Evolutionary conservation across 73 alveolate genomes (phyloP), one percentile per base, ranked within the genome.

Genomic region (Paramecium bursaria): DNA sequence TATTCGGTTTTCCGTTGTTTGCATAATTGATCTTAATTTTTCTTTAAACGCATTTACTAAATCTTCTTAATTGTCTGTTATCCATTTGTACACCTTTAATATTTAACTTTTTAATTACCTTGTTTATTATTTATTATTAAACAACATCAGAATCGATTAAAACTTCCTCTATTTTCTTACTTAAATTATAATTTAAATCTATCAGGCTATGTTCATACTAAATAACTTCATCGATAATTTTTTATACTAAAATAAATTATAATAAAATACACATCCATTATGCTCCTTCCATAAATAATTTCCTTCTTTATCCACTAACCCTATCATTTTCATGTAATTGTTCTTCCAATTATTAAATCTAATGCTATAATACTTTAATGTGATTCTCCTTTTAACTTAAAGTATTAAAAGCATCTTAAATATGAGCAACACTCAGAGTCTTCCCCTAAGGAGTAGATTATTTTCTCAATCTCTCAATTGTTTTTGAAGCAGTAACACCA

Each of bases 231-330:
- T 67, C 82, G 46, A 67, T 21, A 9, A 67, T 67, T 21, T 67
- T 67, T 15, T 53, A 53, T 57, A 67, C 82, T 67, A 11, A 39
- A 25, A 15, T 19, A 0, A 39, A 39, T 21, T 30, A 9, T 39
- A 39, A 39, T 39, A 7, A 39, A 2, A 67, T 67, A 67, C 82
- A 35, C 19, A 67, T 67, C 82, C 82, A 67, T 35, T 67, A 42
- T 21, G 82, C 82, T 10, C 82, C 82, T 67, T 67, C 82, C 1
- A 67, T 35, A 17, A 67, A 67, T 11, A 67, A 42, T 67, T 67
- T 10, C n/a, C 44, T 67, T 42, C 27, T 31, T 57, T 39, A 31
- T 25, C 25, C 35, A 17, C 60, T 15, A 7, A 31, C 33, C 19
- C 44, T 67, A 0, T 67, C 82, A 67, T 67, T 47, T 35, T 35